Base-by-base conservation (phyloP, 345 rosid genomes). In the Syzygium grande region DNA sequence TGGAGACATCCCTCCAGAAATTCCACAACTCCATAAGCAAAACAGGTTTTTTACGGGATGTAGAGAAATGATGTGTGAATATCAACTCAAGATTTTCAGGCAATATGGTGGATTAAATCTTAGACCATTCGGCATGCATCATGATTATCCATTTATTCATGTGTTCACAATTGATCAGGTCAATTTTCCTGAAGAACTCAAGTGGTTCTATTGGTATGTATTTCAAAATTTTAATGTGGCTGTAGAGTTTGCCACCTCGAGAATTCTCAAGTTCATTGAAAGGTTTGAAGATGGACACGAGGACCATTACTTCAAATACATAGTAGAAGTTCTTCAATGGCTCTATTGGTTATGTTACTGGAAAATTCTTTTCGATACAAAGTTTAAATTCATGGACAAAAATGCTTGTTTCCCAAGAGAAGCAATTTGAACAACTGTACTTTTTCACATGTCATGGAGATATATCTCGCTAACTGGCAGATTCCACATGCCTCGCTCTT, bases 41-140 rank as follows among this genome's bases (percentile, higher is more conserved):
- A 7, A 34, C 0, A 68, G 46, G 19, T 68, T 34, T 68, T 34
- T 7, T 25, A 30, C 3, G 8, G 3, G 23, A 65, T 16, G 2
- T 21, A 55, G 22, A 21, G n/a, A 4, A 23, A 56, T 23, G 61
- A 23, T 23, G 61, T 56, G n/a, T 4, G 13, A 56, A 22, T 56
- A 56, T 9, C 11, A 23, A 25, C 61, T 56, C 61, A 56, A 56
- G 61, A 56, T 56, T 56, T 56, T 56, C 0, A 0, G 61, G 22
- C 61, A 56, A 0, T 22, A 56, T 56, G 61, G 4, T 11, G 6
- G 61, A 25, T 2, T 56, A 5, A 56, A 56, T 5, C 61, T 56
- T 0, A 0, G 3, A 56, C 0, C n/a, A 56, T 56, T 25, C 13
- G 1, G 25, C 61, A 56, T 10, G n/a, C 0, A 27, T 1, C 27